Conservation (phyloP, 257 asterid species). For the Plantago ovata region DNA sequence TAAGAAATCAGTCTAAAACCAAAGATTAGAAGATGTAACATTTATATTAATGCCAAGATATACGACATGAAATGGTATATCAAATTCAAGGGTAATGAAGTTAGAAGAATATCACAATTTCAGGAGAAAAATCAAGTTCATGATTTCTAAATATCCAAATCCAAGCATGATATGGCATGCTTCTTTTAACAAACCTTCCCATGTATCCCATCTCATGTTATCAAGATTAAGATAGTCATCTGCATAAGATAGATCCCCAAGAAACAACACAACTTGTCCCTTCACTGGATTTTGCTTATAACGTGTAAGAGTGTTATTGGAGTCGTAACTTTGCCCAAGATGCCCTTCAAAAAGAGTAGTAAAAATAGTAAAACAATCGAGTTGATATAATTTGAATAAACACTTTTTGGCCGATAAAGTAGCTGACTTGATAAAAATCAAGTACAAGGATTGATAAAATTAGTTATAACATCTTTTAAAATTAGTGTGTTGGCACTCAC, state of each 20-base stretch:
- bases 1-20: too few species aligned
- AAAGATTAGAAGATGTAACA: too few species aligned
- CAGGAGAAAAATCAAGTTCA: constrained; percentile 54
- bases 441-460: too few species aligned
- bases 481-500: too few species aligned
- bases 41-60: too few species aligned
- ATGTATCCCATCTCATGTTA: constrained; percentile 69
- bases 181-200: constrained; percentile 59
- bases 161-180: constrained; percentile 65
- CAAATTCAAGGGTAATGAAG: background rate
- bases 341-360: constrained; percentile 19
- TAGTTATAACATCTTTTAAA: too few species aligned
- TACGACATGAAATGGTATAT: too few species aligned
- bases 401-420: too few species aligned
- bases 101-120: constrained; percentile 36
- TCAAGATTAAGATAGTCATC: constrained; percentile 54
- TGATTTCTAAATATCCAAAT: constrained; percentile 72
- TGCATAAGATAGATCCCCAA: constrained; percentile 74
- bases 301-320: constrained; percentile 53
- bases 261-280: constrained; percentile 50
- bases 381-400: too few species aligned
- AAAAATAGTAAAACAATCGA: too few species aligned
- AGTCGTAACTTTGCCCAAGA: constrained; percentile 67
- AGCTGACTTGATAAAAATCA: background rate
- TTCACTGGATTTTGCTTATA: constrained; percentile 45